Conservation (phyloP, 116 monocot genomes). For the Posidonia oceanica region DNA sequence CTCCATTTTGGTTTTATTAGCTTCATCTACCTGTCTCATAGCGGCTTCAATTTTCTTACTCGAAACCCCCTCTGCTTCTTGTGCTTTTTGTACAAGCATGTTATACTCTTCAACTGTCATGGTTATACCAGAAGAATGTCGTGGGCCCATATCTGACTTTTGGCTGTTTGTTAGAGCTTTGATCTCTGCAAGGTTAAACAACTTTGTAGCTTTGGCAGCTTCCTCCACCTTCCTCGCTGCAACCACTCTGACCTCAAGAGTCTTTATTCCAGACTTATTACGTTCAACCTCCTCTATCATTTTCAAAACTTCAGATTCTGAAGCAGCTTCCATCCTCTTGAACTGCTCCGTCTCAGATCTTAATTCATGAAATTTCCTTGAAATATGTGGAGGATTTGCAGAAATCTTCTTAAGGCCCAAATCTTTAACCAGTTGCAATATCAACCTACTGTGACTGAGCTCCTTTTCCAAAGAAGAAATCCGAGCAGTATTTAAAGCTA, state of each 20-base stretch:
- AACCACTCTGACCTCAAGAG: constrained; percentile 44
- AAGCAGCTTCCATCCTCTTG: constrained; percentile 38
- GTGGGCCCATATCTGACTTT: constrained; percentile 5
- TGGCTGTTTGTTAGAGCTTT: constrained; percentile 33
- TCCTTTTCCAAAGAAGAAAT: constrained; percentile 50
- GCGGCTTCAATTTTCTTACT: constrained; percentile 53
- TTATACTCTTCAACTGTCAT: constrained; percentile 31
- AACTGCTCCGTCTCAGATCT: constrained; percentile 53
- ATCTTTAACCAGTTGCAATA: constrained; percentile 32
- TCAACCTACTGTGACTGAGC: constrained; percentile 36
- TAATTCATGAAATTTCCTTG: constrained; percentile 50
- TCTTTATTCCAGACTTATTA: constrained; percentile 43
- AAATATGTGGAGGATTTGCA: constrained; percentile 21
- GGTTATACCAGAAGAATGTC: constrained; percentile 14
- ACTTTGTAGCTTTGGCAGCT: constrained; percentile 69
- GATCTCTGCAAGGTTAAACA: constrained; percentile 39
- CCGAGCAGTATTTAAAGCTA: constrained; percentile 29
- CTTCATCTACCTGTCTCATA: constrained; percentile 46
- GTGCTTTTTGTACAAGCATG: constrained; percentile 39
- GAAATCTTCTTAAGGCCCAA: constrained; percentile 4
- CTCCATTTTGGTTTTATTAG: constrained; percentile 36
- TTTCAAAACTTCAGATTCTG: constrained; percentile 42
- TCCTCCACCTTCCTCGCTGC: constrained; percentile 86
- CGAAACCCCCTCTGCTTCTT: constrained; percentile 49
- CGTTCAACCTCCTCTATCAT: constrained; percentile 52